Evolutionary conservation across 169 alveolate species (phyloP), one percentile per base, ranked within the genome.

Genomic region (Ichthyophthirius multifiliis): DNA sequence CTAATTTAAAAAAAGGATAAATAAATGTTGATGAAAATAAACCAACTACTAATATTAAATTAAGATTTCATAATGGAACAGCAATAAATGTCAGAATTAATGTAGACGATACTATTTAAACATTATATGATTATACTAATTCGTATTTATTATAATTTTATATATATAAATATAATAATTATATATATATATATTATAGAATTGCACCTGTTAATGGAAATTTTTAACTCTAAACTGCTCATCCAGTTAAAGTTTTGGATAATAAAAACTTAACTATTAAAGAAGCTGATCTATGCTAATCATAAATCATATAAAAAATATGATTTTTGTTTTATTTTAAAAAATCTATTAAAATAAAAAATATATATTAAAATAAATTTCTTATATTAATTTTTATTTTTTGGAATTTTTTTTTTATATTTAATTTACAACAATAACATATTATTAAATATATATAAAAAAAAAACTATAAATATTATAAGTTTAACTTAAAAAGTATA

Each of bases 191-290:
- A 27, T 55, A 27, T 82, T 93, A 9, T 93, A 87, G 79, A 39
- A 93, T 93, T 10, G 98, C 98, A 1, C 98, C 98, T 10, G 95
- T 94, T 37, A 93, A 90, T 46, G 97, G 98, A 3, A 87, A 86
- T n/a, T 93, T 85, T 83, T 71, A 85, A 20, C 83, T 94, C 1
- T 75, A 90, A 12, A 84, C 82, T 39, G 98, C 97, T 0, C 93
- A 93, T 81, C 98, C 98, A 31, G 97, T 97, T 2, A 93, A 89
- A 45, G 88, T 92, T 4, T 65, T 89, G 3, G 30, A 20, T n/a
- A 75, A 85, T 23, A 75, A 83, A 18, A 20, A 67, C 20, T 37
- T 32, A 43, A 89, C 91, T 23, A 67, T 89, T 44, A 74, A 89
- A 64, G 88, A 85, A 46, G 92, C 94, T n/a, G 94, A 89, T 31